phyloP scores from a whole-genome alignment of 129 eudicot species.

The Centaurea solstitialis region DNA sequence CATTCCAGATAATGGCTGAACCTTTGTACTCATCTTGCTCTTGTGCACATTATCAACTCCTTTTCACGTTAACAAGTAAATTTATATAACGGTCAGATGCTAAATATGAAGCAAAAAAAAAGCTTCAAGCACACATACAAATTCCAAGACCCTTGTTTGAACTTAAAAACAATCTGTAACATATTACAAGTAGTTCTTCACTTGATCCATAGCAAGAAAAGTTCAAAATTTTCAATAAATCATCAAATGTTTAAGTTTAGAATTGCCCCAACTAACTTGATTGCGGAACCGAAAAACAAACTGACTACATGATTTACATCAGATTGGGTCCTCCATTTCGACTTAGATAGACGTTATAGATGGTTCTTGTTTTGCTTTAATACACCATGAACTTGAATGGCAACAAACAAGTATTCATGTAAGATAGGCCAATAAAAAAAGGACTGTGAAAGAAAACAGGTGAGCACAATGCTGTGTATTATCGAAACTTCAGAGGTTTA shows the following conservation, averaged over 20 bases:
- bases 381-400: background rate
- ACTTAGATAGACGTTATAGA: background rate
- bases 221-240: background rate
- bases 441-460: background rate
- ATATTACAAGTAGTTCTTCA: background rate
- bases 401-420: background rate
- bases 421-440: background rate
- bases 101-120: background rate
- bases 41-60: conserved; percentile 24
- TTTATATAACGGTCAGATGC: conserved; percentile 2
- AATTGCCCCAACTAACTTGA: background rate
- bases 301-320: background rate
- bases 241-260: conserved; percentile 1
- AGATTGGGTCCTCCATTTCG: background rate
- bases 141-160: background rate
- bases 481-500: background rate
- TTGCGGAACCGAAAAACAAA: background rate
- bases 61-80: conserved; percentile 3
- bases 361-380: background rate
- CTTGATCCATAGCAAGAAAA: background rate
- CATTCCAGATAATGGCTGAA: conserved; percentile 48
- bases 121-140: background rate
- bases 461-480: background rate
- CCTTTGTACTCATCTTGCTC: conserved; percentile 56
- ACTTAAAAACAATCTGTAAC: background rate